Percentiles rank a stretch among this genome's conserved stretches.
Evolutionary conservation across 2,329 filamentous ascomycete genomes (phyloP).

Genomic region (Aureobasidium sp.): DNA sequence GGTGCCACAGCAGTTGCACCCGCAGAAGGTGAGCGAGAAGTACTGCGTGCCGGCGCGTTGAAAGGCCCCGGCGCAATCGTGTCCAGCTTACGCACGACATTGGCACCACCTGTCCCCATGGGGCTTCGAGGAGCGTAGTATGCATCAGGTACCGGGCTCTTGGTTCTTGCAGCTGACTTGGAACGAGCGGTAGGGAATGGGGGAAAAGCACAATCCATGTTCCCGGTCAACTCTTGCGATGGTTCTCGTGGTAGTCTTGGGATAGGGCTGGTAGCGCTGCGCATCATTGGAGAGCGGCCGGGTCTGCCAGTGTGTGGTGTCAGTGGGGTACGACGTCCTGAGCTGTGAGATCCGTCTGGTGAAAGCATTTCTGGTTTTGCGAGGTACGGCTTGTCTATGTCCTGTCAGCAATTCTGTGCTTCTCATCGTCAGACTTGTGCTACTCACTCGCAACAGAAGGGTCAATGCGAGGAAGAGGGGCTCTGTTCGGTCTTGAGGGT

Average conservation of each 20-base stretch:
- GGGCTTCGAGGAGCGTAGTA: constrained; percentile 41
- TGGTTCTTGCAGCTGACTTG: constrained; percentile 23
- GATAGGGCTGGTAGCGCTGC: constrained; percentile 27
- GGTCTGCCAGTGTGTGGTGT: constrained; percentile 33
- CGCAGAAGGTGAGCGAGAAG: neutral
- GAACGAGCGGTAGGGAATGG: constrained; percentile 40
- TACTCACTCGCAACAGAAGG: constrained; percentile 46
- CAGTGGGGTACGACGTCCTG: constrained; percentile 49
- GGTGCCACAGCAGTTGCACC: neutral
- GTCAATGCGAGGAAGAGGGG: constrained; percentile 44
- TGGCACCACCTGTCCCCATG: constrained; percentile 28
- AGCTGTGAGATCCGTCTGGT: constrained; percentile 29
- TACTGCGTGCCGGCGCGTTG: constrained; percentile 30
- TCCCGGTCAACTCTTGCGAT: constrained; percentile 39
- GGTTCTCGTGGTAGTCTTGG: constrained; percentile 29
- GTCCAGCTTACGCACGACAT: constrained; percentile 53
- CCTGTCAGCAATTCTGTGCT: neutral
- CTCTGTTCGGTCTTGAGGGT: constrained; percentile 33
- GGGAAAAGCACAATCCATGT: constrained; percentile 48
- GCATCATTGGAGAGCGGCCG: constrained; percentile 27
- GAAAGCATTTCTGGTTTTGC: constrained; percentile 7
- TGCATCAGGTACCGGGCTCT: constrained; percentile 14
- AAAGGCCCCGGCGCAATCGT: constrained; percentile 58
- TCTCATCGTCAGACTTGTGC: neutral
- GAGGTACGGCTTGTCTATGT: constrained; percentile 11